phyloP scores from a whole-genome alignment of 768 basidiomycete genomes.

The Kwoniella heveanensis region DNA sequence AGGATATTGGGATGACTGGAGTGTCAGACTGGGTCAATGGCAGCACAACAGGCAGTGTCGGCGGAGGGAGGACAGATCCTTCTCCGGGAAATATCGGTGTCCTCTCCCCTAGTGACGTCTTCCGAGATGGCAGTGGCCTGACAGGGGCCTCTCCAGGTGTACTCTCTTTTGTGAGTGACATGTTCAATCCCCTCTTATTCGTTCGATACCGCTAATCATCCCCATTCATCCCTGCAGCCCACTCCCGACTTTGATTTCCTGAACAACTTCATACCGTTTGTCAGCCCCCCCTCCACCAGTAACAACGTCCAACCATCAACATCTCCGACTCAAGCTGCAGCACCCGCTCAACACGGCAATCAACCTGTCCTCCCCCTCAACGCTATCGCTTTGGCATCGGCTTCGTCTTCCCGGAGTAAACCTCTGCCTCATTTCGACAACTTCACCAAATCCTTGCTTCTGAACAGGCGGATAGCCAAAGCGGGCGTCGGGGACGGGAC shows the following conservation, averaged over 20 bases:
- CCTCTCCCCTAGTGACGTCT: not conserved
- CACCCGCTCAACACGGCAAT: not conserved
- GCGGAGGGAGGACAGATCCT: conserved; percentile 10
- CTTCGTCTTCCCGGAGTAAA: not conserved
- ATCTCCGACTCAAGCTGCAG: conserved; percentile 11
- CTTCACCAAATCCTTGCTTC: conserved; percentile 16
- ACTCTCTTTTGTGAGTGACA: too few species aligned
- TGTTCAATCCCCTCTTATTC: too few species aligned
- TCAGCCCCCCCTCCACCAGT: conserved; percentile 14
- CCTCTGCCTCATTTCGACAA: conserved; percentile 19
- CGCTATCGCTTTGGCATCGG: conserved; percentile 3
- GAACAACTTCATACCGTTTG: conserved; percentile 26
- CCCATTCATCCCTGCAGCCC: too few species aligned
- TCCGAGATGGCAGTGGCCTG: not conserved
- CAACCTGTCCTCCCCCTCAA: not conserved
- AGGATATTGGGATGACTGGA: too few species aligned
- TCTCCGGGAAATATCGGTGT: conserved; percentile 4
- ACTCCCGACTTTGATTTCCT: conserved; percentile 24
- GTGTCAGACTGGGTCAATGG: too few species aligned
- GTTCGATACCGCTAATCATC: too few species aligned
- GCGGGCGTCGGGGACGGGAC: not conserved
- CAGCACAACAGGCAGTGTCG: not conserved
- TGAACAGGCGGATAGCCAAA: conserved; percentile 23
- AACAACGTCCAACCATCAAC: not conserved
- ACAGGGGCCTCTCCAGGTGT: too few species aligned